A percentile compares a stretch with the other conserved stretches of the same genome.
phyloP scores from a whole-genome alignment of 2,329 filamentous ascomycete genomes.

The Colletotrichum salicis region DNA sequence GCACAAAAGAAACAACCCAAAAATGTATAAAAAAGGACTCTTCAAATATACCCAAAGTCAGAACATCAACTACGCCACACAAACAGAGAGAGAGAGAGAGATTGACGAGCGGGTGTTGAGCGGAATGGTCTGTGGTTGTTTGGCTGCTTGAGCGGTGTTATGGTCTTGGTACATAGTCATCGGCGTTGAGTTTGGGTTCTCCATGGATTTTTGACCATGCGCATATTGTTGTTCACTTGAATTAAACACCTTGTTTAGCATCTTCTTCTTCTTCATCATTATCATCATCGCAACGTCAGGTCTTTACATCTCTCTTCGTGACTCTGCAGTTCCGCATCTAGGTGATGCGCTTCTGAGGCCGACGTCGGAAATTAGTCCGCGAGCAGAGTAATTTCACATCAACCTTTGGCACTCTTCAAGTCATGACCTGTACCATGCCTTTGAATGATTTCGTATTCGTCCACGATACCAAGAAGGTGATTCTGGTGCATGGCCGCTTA shows the following conservation, averaged over 20 bases:
- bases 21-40: constrained; percentile 7
- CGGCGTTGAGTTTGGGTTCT: constrained; percentile 2
- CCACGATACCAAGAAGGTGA: not conserved
- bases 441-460: not conserved
- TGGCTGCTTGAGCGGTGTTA: not conserved
- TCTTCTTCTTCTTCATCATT: not conserved
- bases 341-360: no score
- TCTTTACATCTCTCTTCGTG: no score
- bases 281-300: not conserved
- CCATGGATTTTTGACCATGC: not conserved
- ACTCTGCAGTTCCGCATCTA: no score
- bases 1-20: not conserved
- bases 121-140: not conserved
- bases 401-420: no score
- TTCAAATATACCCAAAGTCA: constrained; percentile 36
- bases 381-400: no score
- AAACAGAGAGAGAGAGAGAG: no score
- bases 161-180: not conserved
- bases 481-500: not conserved
- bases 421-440: not conserved
- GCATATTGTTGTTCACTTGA: not conserved
- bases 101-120: not conserved
- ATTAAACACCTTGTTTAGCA: not conserved
- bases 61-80: constrained; percentile 5
- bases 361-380: no score